phyloP scores from a whole-genome alignment of 208 protist genomes.

The Leptomonas pyrrhocoris region DNA sequence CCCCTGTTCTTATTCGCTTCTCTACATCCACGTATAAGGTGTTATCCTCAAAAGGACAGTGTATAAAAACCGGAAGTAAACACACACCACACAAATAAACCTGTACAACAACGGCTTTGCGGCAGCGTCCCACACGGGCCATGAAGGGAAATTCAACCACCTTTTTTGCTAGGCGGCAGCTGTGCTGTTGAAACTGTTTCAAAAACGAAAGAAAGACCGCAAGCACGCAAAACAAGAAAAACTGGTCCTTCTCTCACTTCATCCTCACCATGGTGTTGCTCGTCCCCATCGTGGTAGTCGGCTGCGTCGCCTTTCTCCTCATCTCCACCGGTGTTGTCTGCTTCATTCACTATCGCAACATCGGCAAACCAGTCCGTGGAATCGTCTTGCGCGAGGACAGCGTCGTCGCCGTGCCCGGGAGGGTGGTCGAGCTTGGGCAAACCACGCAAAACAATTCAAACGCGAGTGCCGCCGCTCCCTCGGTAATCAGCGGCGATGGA shows the following conservation, averaged over 20 bases:
- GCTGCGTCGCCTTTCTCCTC: constrained; percentile 7
- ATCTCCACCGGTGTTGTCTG: constrained; percentile 10
- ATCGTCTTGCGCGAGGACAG: constrained; percentile 12
- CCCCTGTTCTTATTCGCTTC: neutral
- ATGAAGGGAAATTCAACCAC: too few species aligned
- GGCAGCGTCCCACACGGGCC: too few species aligned
- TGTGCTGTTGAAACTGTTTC: too few species aligned
- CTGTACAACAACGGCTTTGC: too few species aligned
- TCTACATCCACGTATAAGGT: too few species aligned
- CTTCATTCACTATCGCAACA: constrained; percentile 10
- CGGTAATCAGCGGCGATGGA: neutral
- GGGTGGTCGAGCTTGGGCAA: neutral
- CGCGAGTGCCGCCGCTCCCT: neutral
- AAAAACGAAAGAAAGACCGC: too few species aligned
- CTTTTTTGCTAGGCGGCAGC: too few species aligned
- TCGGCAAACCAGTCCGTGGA: constrained; percentile 3
- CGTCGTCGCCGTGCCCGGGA: neutral
- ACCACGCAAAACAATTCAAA: too few species aligned
- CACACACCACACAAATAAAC: too few species aligned
- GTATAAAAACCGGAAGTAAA: too few species aligned
- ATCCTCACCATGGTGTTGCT: neutral
- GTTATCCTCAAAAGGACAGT: neutral
- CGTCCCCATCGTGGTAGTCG: constrained; percentile 1
- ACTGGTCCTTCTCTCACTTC: neutral
- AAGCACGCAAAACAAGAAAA: too few species aligned